These are phyloP conservation scores for Puya raimondii DNA, from an alignment of 176 grass and related monocot genomes.

Conservation along the genomic window DNA sequence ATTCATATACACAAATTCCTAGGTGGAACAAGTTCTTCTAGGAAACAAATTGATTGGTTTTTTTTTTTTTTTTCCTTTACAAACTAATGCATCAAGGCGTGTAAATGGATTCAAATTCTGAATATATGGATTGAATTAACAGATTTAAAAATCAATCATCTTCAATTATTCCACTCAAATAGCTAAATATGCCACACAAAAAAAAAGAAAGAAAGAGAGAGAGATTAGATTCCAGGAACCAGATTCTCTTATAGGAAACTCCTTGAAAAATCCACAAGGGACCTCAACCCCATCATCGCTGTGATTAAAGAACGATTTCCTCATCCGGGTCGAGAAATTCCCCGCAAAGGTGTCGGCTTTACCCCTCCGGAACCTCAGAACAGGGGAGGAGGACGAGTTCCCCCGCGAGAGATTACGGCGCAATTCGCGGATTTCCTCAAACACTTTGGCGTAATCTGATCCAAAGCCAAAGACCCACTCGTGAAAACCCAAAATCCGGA, in stretches of 20 bases:
- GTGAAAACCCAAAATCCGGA: background rate
- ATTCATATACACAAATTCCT: too few relatives aligned
- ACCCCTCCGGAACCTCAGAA: conserved; percentile 36
- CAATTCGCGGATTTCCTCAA: conserved; percentile 48
- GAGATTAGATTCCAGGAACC: conserved; percentile 32
- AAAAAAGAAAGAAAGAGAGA: background rate
- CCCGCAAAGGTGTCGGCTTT: conserved; percentile 42
- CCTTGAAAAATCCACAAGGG: conserved; percentile 70
- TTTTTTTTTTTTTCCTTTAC: background rate
- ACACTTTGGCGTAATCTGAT: conserved; percentile 45
- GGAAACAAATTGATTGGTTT: background rate
- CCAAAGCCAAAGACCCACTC: background rate
- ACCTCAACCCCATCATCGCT: conserved; percentile 23
- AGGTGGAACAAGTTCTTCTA: background rate
- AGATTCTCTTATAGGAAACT: conserved; percentile 37
- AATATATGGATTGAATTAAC: too few relatives aligned
- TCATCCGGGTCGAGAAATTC: conserved; percentile 42
- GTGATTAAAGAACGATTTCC: conserved; percentile 57
- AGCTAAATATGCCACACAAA: background rate
- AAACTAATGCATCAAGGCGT: too few relatives aligned
- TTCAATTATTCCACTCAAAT: background rate
- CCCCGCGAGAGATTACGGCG: conserved; percentile 28
- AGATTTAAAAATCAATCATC: too few relatives aligned
- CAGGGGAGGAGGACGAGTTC: background rate
- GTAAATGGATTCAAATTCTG: too few relatives aligned